These are phyloP conservation scores for Isoetes taiwanensis DNA, from an alignment of 75 land plant genomes.

Conservation along the genomic window DNA sequence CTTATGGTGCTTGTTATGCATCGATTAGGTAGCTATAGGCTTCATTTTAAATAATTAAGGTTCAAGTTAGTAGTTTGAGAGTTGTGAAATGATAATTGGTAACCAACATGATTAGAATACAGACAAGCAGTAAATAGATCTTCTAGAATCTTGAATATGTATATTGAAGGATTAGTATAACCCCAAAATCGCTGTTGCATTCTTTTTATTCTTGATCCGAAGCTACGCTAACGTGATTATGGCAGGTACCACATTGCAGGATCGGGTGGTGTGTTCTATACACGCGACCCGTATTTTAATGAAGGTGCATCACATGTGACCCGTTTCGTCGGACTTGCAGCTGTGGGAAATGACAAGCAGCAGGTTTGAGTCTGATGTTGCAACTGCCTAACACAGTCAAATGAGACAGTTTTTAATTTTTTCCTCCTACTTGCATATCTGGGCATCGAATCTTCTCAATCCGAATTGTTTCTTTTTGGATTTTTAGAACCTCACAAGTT, in stretches of 20 bases:
- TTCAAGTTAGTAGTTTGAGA: no score
- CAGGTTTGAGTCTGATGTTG: slow-evolving; percentile 35
- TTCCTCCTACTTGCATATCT: not conserved
- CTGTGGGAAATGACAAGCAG: slow-evolving; percentile 86
- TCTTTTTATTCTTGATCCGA: no score
- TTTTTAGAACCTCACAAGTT: not conserved
- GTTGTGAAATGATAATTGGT: no score
- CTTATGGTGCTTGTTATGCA: no score
- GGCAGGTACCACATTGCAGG: slow-evolving; percentile 94
- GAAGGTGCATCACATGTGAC: slow-evolving; percentile 50
- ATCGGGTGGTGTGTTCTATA: slow-evolving; percentile 64
- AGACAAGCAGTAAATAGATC: no score
- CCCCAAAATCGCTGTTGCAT: no score
- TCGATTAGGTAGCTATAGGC: no score
- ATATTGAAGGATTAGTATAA: no score
- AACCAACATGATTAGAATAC: no score
- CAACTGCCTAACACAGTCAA: not conserved
- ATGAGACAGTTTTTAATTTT: not conserved
- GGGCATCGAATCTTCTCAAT: not conserved
- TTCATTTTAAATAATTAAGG: no score
- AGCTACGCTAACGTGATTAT: slow-evolving; percentile 77
- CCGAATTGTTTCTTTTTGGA: slow-evolving; percentile 10
- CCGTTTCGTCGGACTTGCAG: slow-evolving; percentile 88
- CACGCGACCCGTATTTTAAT: slow-evolving; percentile 75
- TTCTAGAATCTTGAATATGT: no score